Conservation (phyloP, 371 early-diverging fungal species). For the Zopfochytrium polystomum region DNA sequence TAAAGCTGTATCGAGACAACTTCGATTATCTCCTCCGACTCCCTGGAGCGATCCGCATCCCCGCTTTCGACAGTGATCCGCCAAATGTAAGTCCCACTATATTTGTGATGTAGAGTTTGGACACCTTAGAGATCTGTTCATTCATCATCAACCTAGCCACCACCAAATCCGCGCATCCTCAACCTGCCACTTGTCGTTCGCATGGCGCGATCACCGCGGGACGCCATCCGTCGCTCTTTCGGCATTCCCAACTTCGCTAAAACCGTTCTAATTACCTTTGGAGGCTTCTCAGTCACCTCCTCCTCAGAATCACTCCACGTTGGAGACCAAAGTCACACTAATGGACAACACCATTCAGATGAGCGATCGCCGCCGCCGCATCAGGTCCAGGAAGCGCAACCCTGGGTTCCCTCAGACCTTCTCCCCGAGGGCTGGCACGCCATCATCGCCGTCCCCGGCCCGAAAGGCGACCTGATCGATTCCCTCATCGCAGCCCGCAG, state of each 20-base stretch:
- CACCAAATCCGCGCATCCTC: constrained; percentile 15
- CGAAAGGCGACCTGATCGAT: constrained; percentile 37
- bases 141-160: not conserved
- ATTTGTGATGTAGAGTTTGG: not conserved
- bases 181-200: constrained; percentile 66
- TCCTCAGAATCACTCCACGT: constrained; percentile 4
- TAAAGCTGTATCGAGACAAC: constrained; percentile 54
- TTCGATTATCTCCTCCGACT: constrained; percentile 63
- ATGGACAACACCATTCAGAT: not conserved
- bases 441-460: constrained; percentile 62
- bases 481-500: constrained; percentile 7
- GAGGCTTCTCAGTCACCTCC: constrained; percentile 48
- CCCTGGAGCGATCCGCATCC: constrained; percentile 68
- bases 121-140: constrained; percentile 3
- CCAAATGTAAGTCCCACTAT: too few relatives aligned
- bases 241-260: constrained; percentile 61
- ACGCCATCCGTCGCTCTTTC: constrained; percentile 52
- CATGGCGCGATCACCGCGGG: constrained; percentile 47
- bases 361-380: not conserved
- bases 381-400: constrained; percentile 51
- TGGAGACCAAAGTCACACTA: not conserved
- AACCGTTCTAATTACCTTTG: constrained; percentile 70
- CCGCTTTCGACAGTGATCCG: too few relatives aligned
- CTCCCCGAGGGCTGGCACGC: constrained; percentile 75
- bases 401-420: not conserved